phyloP scores from a whole-genome alignment of 495 filamentous ascomycete species.

The Glonium stellatum region DNA sequence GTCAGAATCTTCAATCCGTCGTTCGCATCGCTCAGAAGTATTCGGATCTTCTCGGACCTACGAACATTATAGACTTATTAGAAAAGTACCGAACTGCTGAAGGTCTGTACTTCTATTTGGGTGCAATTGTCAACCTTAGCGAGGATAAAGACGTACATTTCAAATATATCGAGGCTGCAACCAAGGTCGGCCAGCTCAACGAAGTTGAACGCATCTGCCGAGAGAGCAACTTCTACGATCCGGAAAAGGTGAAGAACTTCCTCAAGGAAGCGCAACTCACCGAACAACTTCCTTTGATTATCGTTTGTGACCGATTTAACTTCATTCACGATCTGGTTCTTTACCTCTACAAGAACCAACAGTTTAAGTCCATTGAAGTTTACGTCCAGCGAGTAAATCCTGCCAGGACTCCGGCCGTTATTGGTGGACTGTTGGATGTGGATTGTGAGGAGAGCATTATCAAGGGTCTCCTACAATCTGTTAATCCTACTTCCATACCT shows the following conservation, averaged over 20 bases:
- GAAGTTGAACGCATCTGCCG: constrained; percentile 97
- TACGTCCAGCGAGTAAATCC: constrained; percentile 99
- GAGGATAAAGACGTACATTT: constrained; percentile 94
- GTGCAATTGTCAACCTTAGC: constrained; percentile 93
- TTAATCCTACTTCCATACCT: constrained; percentile 77
- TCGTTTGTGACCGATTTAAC: constrained; percentile 97
- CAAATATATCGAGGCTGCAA: constrained; percentile 98
- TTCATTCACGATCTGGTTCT: constrained; percentile 95
- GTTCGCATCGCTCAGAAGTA: constrained; percentile 96
- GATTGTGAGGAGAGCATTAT: constrained; percentile 96
- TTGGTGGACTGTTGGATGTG: constrained; percentile 93
- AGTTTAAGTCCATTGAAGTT: constrained; percentile 98
- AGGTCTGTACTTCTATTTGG: constrained; percentile 96
- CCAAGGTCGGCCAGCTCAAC: constrained; percentile 79
- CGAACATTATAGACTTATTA: constrained; percentile 81
- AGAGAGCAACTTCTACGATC: constrained; percentile 75
- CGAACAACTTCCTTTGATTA: constrained; percentile 93
- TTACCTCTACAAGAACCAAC: constrained; percentile 98
- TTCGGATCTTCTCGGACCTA: constrained; percentile 90
- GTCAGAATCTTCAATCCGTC: constrained; percentile 89
- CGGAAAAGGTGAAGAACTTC: constrained; percentile 99
- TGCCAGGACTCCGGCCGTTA: constrained; percentile 82
- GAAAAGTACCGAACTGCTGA: constrained; percentile 96
- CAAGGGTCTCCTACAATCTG: constrained; percentile 82
- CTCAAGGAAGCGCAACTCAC: constrained; percentile 89